Percentiles rank a stretch among this genome's conserved stretches.
These are phyloP conservation scores for Gliomastix tumulicola DNA, from an alignment of 2,329 filamentous ascomycete genomes.

Conservation along the genomic window DNA sequence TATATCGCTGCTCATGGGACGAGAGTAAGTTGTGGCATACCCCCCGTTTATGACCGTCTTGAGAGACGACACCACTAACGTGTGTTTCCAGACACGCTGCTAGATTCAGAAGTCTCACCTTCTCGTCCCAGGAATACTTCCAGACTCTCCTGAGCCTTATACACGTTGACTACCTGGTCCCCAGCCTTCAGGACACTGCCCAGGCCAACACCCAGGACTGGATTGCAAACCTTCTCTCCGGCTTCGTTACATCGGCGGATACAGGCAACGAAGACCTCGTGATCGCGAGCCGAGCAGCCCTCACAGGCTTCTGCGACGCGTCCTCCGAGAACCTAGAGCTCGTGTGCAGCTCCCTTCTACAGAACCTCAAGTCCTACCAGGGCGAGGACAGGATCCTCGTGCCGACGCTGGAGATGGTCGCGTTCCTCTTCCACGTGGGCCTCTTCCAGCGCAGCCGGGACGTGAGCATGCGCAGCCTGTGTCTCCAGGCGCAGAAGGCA, in stretches of 20 bases:
- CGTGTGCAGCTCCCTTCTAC: constrained; percentile 42
- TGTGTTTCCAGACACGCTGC: constrained; percentile 20
- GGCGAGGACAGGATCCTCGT: constrained; percentile 65
- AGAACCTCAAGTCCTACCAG: constrained; percentile 45
- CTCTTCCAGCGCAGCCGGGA: constrained; percentile 32
- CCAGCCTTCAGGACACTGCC: constrained; percentile 26
- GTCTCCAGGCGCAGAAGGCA: constrained; percentile 65
- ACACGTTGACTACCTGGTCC: constrained; percentile 23
- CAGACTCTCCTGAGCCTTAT: constrained; percentile 41
- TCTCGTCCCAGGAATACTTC: constrained; percentile 57
- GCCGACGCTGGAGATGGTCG: constrained; percentile 68
- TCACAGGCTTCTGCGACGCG: constrained; percentile 46
- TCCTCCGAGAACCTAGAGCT: constrained; percentile 30
- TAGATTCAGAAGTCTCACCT: constrained; percentile 31
- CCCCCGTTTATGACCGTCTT: too few relatives aligned
- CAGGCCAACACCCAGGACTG: constrained; percentile 24
- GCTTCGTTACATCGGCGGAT: constrained; percentile 66
- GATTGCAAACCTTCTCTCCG: constrained; percentile 52
- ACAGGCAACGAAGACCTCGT: constrained; percentile 72
- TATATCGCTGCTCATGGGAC: constrained; percentile 34
- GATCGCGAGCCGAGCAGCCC: constrained; percentile 58
- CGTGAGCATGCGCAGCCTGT: constrained; percentile 49
- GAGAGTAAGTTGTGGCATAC: constrained; percentile 10
- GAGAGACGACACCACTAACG: constrained; percentile 12
- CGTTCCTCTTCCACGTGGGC: constrained; percentile 66